A percentile compares a stretch with the other conserved stretches of the same genome.
phyloP scores from a whole-genome alignment of 768 basidiomycete species.

The Termitomyces titanicus region DNA sequence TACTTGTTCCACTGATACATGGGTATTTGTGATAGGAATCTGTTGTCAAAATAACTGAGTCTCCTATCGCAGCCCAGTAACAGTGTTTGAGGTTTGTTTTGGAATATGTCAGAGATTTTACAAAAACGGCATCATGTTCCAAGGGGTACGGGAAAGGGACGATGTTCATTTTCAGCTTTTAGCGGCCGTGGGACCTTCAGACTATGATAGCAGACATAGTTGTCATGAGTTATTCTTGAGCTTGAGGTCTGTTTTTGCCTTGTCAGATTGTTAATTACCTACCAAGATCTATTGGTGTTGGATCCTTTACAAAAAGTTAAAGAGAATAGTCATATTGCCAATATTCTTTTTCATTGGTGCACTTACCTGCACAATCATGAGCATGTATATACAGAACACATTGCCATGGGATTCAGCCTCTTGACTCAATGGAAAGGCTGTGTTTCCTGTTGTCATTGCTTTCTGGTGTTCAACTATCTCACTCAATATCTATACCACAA shows the following conservation, averaged over 20 bases:
- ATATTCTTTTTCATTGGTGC: conserved; percentile 16
- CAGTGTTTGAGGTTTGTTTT: too few species aligned
- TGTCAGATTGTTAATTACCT: background rate
- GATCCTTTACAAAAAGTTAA: conserved; percentile 15
- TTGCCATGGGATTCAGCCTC: background rate
- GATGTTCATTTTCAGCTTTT: background rate
- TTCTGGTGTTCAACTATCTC: conserved; percentile 14
- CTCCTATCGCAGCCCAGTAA: too few species aligned
- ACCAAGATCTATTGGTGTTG: conserved; percentile 20
- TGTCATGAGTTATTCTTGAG: background rate
- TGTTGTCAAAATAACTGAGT: too few species aligned
- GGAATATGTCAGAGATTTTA: too few species aligned
- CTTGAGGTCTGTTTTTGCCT: too few species aligned
- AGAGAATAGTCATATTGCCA: conserved; percentile 10
- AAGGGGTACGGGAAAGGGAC: too few species aligned
- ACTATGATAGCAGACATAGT: background rate
- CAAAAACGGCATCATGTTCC: too few species aligned
- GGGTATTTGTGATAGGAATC: too few species aligned
- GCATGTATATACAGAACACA: background rate
- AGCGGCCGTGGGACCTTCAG: too few species aligned
- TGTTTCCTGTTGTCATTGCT: background rate
- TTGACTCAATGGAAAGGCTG: background rate
- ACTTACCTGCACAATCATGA: background rate
- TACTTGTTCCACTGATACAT: too few species aligned
- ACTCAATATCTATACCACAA: conserved; percentile 16